phyloP scores from a whole-genome alignment of 2,329 filamentous ascomycete species.

The Neonectria neomacrospora region DNA sequence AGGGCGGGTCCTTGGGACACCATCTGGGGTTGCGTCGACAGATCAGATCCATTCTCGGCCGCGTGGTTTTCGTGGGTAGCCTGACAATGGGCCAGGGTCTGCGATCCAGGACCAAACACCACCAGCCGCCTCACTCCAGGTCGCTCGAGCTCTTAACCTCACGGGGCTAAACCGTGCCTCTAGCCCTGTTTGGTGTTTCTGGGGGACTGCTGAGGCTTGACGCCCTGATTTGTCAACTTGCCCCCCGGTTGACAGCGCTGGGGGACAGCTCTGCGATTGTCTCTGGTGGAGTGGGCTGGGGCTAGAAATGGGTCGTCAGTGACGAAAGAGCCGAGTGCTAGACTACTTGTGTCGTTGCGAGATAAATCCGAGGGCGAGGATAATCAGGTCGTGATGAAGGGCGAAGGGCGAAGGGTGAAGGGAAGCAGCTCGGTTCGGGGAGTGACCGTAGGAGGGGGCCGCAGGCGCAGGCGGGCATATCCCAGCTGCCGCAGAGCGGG shows the following conservation, averaged over 20 bases:
- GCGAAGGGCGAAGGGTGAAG: constrained; percentile 9
- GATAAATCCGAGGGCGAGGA: constrained; percentile 15
- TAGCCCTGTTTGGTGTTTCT: constrained; percentile 12
- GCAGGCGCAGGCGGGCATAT: constrained; percentile 35
- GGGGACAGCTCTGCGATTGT: constrained; percentile 11
- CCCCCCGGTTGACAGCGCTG: constrained; percentile 15
- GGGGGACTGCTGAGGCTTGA: constrained; percentile 21
- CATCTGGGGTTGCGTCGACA: constrained; percentile 44
- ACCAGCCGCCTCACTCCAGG: constrained; percentile 41
- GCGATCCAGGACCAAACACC: constrained; percentile 31
- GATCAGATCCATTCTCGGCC: constrained; percentile 47
- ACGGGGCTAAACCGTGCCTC: constrained; percentile 14
- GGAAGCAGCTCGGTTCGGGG: constrained; percentile 11
- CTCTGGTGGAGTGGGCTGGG: constrained; percentile 1
- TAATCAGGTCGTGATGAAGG: constrained; percentile 15
- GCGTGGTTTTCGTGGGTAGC: constrained; percentile 40
- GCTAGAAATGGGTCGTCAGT: constrained; percentile 15
- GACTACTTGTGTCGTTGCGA: constrained; percentile 9
- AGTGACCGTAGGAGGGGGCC: constrained; percentile 24
- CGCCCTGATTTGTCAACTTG: constrained; percentile 14
- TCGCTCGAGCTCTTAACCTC: constrained; percentile 23
- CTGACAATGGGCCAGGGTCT: constrained; percentile 38
- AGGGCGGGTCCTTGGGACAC: constrained; percentile 38
- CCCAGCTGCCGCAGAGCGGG: constrained; percentile 26
- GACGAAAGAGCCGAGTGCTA: constrained; percentile 12